Base-by-base conservation (phyloP, 495 filamentous ascomycete genomes). In the Penicillium verhagenii region DNA sequence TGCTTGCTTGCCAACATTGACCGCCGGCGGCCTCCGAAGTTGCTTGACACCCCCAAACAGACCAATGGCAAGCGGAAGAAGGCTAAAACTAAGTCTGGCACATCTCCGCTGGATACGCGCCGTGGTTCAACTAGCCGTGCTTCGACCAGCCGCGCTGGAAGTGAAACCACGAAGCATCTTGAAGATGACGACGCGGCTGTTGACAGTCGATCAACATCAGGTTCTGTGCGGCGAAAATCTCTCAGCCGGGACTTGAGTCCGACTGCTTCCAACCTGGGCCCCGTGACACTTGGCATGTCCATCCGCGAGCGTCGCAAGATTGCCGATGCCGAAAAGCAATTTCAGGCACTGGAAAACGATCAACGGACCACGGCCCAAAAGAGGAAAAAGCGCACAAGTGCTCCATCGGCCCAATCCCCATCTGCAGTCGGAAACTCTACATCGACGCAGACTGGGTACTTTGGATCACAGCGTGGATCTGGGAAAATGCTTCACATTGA, bases 241-340 rank as follows among this genome's bases (percentile, higher is more conserved):
- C 82, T 75, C 3, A 96, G 92, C 66, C 89, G 91, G 38, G 91
- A 96, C 60, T 74, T 90, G 65, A 95, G 90, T 6, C 92, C 90
- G 1, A 77, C 71, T 23, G 28, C 8, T 10, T 29, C 50, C 5
- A 48, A 45, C 24, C 29, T 20, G 16, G 29, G 29, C 7, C 6
- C n/a, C 24, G 78, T 71, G 44, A 84, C 72, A 60, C 73, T 73
- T 2, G 90, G 90, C 63, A 78, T 91, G 5, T 94, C 92, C 5
- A 91, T 88, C 53, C 83, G 92, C 14, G 92, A 97, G 59, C 89
- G 89, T 68, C 83, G 90, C 37, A 97, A 97, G 65, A 83, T 96
- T 23, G 86, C 88, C 18, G 87, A 88, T 68, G 79, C 90, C 14
- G 91, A 97, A 65, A 88, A 90, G 64, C 82, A 82, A 23, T 88